Base-by-base conservation (phyloP, 2,329 filamentous ascomycete species). In the Neofusicoccum cordaticola region DNA sequence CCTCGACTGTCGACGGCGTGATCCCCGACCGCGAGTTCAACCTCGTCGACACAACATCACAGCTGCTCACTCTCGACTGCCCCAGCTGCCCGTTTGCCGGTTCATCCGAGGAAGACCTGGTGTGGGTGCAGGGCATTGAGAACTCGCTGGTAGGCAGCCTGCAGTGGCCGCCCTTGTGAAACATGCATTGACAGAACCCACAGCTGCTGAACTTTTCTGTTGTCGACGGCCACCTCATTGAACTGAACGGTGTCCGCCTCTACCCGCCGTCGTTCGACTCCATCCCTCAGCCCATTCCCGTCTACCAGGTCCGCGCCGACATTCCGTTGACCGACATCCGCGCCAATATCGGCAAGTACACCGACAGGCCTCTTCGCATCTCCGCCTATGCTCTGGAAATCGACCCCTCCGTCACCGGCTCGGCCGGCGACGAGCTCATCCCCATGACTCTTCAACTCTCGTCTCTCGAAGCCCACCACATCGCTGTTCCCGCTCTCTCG, bases 201-300 rank as follows among this genome's bases (percentile, higher is more conserved):
- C 42, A 78, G 76, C 66, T 73, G 17, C 71, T 79, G 39, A 74
- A 78, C 65, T 76, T 79, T 62, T 71, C 74, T 63, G 70, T 77
- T 42, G 47, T 70, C 9, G 61, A 70, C 39, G 69, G 74, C 57
- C 69, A 74, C 35, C 72, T 69, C 2, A 71, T 78, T 17, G 68
- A 73, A 15, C 71, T 78, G 62, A 72, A 76, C 63, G 75, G 74
- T 51, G 69, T 71, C 39, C 75, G 74, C 62, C 72, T 79, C n/a
- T 78, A 75, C 64, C 77, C 77, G 15, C 77, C 77, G 7, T 68
- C 70, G 6, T 74, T 77, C 63, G 69, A 69, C 63, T 67, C 70
- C 45, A 69, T 71, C 57, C 63, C 68, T n/a, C 66, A 73, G 35
- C 69, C 73, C 19, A 75, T 76, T 67, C 71, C 70, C 56, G 69